Evolutionary conservation across 2,329 filamentous ascomycete genomes (phyloP).

Genomic region (Cladophialophora bantiana): DNA sequence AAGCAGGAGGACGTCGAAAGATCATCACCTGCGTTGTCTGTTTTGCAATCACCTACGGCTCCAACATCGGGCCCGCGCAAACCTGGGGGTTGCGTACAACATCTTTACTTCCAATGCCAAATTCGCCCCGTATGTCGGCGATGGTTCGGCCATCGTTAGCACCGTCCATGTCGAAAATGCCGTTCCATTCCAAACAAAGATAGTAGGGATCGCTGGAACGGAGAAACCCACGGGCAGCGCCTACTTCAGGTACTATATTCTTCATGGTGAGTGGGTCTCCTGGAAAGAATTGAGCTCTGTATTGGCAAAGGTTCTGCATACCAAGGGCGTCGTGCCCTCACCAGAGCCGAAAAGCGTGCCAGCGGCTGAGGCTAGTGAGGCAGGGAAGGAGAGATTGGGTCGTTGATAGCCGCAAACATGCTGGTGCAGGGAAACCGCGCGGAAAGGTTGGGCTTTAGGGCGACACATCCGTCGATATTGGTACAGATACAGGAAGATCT

Average conservation of each 20-base stretch:
- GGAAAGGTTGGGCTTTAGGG: constrained; percentile 28
- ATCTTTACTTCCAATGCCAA: constrained; percentile 24
- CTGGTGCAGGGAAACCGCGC: constrained; percentile 30
- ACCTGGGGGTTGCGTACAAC: constrained; percentile 25
- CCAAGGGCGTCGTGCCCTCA: constrained; percentile 23
- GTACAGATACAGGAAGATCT: constrained; percentile 24
- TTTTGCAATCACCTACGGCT: constrained; percentile 26
- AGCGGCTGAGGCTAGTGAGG: constrained; percentile 21
- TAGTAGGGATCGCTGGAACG: constrained; percentile 30
- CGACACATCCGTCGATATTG: constrained; percentile 26
- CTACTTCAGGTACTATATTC: constrained; percentile 31
- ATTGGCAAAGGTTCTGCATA: constrained; percentile 25
- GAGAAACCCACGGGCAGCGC: constrained; percentile 27
- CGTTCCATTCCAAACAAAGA: constrained; percentile 29
- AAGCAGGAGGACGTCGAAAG: constrained; percentile 28
- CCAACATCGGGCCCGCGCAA: constrained; percentile 23
- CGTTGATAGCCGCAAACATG: constrained; percentile 27
- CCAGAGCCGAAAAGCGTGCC: constrained; percentile 28
- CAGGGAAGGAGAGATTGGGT: constrained; percentile 19
- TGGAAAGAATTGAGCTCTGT: constrained; percentile 28
- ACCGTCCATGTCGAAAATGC: constrained; percentile 27
- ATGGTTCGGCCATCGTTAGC: constrained; percentile 28
- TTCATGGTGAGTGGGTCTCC: constrained; percentile 28
- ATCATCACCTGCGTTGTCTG: constrained; percentile 32
- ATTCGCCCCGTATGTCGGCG: constrained; percentile 30